Evolutionary conservation across 768 basidiomycete genomes (phyloP), one percentile per base, ranked within the genome.

Genomic region (Floccularia luteovirens): DNA sequence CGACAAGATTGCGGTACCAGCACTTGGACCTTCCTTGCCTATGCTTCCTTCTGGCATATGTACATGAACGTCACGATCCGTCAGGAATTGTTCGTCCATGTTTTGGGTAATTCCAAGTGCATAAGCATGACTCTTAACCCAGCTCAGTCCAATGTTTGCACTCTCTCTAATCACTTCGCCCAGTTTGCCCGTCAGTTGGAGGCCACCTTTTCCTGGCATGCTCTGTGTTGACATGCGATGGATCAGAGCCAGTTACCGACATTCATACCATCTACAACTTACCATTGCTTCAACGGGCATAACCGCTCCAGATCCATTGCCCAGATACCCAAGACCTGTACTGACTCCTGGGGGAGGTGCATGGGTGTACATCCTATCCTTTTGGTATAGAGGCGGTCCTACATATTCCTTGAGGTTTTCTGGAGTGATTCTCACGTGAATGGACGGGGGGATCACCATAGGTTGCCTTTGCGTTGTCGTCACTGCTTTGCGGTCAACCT

Each of bases 81-180:
- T 79, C 52, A 97, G 64, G 56, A 92, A 82, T 56, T 86, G 81
- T 40, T 89, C 85, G 4, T 75, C 76, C 0, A 73, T 64, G 1
- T 72, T 69, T 35, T 72, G 58, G 4, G 91, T 92, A 53, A 97
- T 87, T 3, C 92, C 91, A 8, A 98, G 74, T 37, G 86, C 82
- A 55, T 74, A 85, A 10, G 96, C 90, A 54, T 98, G 88, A 6
- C 81, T 69, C 58, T 92, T 93, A 28, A 94, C 85, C 85, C 89
- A 98, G 54, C 85, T 86, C 44, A 98, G 62, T 3, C 85, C 90
- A 47, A 99, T 96, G 58, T 96, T 90, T 1, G 93, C 92, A 46
- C 86, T 90, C 63, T 98, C 96, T 25, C 90, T 76, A 57, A 99
- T 97, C 44, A 98, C 96, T 52, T 99, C 96, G 31, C 94, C 94